A percentile compares a stretch with the other conserved stretches of the same genome.
These are phyloP conservation scores for Lonicera japonica DNA, from an alignment of 129 eudicot genomes.

Conservation along the genomic window DNA sequence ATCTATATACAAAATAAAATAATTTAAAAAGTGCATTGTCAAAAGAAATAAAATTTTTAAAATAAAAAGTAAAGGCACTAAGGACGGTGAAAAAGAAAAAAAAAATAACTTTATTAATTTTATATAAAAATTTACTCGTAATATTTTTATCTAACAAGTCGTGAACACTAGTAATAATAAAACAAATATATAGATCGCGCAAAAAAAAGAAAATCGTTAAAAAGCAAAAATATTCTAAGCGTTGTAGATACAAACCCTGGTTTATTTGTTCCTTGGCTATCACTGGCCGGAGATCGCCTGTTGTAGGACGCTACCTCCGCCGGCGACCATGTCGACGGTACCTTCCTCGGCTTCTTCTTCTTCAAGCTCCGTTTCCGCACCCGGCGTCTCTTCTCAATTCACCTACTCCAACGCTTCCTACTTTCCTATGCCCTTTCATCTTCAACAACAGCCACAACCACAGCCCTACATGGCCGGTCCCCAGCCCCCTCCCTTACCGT, in stretches of 20 bases:
- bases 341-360: slow-evolving; percentile 31
- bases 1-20: too few species aligned
- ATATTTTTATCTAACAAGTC: too few species aligned
- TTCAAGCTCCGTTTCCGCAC: slow-evolving; percentile 5
- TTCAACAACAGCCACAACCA: slow-evolving; percentile 37
- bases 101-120: too few species aligned
- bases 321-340: not conserved
- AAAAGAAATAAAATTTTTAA: too few species aligned
- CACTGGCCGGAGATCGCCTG: not conserved
- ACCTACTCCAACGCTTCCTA: slow-evolving; percentile 55
- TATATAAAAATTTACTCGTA: too few species aligned
- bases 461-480: slow-evolving; percentile 10
- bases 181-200: too few species aligned
- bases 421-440: slow-evolving; percentile 84
- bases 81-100: too few species aligned
- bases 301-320: not conserved
- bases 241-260: not conserved
- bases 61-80: too few species aligned
- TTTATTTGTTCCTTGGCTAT: not conserved
- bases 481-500: slow-evolving; percentile 44
- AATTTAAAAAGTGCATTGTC: too few species aligned
- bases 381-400: slow-evolving; percentile 37
- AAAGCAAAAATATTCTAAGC: too few species aligned
- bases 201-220: too few species aligned
- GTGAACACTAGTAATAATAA: too few species aligned